These are phyloP conservation scores for Ballota nigra DNA, from an alignment of 257 asterid genomes.

Conservation along the genomic window DNA sequence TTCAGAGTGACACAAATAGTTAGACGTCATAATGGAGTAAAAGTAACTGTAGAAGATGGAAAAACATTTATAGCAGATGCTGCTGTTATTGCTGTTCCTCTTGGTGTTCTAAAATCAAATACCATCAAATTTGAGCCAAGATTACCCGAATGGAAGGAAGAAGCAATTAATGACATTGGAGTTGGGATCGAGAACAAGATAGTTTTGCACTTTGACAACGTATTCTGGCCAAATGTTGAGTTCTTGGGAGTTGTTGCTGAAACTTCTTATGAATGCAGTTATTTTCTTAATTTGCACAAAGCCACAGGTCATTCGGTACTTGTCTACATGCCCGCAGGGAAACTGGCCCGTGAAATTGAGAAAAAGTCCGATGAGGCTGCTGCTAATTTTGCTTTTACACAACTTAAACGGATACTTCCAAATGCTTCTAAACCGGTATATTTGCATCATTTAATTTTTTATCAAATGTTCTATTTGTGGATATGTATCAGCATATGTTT, in stretches of 20 bases:
- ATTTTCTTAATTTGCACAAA: slow-evolving; percentile 94
- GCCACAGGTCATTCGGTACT: slow-evolving; percentile 92
- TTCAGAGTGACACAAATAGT: slow-evolving; percentile 71
- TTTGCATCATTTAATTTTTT: not conserved
- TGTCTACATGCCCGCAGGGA: slow-evolving; percentile 97
- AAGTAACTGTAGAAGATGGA: slow-evolving; percentile 84
- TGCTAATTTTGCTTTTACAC: slow-evolving; percentile 73
- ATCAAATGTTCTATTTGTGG: not conserved
- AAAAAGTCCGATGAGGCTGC: slow-evolving; percentile 88
- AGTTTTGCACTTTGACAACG: slow-evolving; percentile 65
- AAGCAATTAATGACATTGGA: slow-evolving; percentile 80
- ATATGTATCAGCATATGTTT: not conserved
- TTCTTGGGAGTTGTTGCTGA: slow-evolving; percentile 95
- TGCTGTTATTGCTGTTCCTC: slow-evolving; percentile 81
- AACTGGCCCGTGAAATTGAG: slow-evolving; percentile 86
- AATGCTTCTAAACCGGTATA: slow-evolving; percentile 81
- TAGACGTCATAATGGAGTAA: slow-evolving; percentile 78
- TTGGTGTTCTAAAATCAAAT: slow-evolving; percentile 87
- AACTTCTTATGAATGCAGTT: slow-evolving; percentile 78
- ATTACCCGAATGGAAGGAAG: slow-evolving; percentile 94
- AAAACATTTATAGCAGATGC: slow-evolving; percentile 87
- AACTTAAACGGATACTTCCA: slow-evolving; percentile 81
- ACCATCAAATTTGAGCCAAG: slow-evolving; percentile 75
- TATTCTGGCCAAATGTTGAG: slow-evolving; percentile 98
- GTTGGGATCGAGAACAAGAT: slow-evolving; percentile 98